Evolutionary conservation across 768 basidiomycete genomes (phyloP), one percentile per base, ranked within the genome.

Genomic region (Lactifluus hygrophoroides): DNA sequence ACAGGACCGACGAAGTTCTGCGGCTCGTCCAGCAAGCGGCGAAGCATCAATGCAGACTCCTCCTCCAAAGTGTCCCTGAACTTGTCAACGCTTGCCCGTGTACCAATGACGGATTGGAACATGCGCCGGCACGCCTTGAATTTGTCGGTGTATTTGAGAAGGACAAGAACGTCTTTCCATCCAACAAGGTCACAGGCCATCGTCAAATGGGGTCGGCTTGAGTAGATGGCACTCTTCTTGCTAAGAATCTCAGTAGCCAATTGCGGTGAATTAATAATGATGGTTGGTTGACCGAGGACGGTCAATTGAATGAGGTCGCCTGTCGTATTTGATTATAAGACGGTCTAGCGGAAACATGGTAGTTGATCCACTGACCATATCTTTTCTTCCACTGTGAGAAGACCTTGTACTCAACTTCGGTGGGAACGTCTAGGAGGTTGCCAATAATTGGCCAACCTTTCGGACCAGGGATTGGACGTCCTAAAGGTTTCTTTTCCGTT

Each of bases 211-310:
- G 67, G 65, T 35, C 62, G 54, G 44, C 58, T 60, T 11, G 64
- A 69, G 63, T 69, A 67, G 13, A 68, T 61, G 8, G 61, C 56
- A 37, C 68, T 66, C 48, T 68, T 69, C 51, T 66, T 66, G 54
- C 67, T 63, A 3, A 69, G 58, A 27, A 69, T 64, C 0, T 68
- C 66, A 14, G 51, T 48, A 7, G 65, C 63, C 2, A 59, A 38
- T 44, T 65, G 38, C 1, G 57, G 57, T 7, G 66, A 65, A 53
- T 67, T 67, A 28, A 69, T 60, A 42, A 69, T 61, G 44, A 68
- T 57, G 3, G 67, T 56, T 2, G 63, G 63, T 19, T 61, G 62
- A 28, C 68, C 66, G 27, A 69, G 57, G 16, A 69, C 49, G 6
- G 57, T 63, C 45, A 69, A 19, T 14, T 59, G 65, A 10, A 67